Evolutionary conservation across 116 monocot genomes (phyloP).

Genomic region (Iris pallida): DNA sequence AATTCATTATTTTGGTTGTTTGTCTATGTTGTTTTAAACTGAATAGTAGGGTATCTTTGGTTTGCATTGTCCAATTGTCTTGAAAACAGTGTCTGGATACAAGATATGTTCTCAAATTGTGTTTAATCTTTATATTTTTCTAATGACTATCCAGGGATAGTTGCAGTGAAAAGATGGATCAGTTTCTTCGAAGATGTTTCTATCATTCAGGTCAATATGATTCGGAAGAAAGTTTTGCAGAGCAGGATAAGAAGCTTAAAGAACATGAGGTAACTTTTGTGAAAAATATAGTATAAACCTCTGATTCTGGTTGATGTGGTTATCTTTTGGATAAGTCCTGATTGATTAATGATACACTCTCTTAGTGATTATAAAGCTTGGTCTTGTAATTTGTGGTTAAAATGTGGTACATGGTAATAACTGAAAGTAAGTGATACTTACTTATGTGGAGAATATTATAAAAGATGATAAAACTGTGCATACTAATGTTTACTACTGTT

Average conservation of each 20-base stretch:
- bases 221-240: conserved; percentile 57
- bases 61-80: too few relatives aligned
- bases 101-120: neutral
- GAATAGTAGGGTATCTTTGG: too few relatives aligned
- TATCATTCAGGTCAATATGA: conserved; percentile 91
- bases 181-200: conserved; percentile 80
- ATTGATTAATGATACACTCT: neutral
- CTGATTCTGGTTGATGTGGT: neutral
- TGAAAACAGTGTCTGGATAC: too few relatives aligned
- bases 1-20: too few relatives aligned
- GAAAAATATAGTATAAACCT: neutral
- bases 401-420: neutral
- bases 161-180: conserved; percentile 77
- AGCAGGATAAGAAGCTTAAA: conserved; percentile 68
- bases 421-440: neutral
- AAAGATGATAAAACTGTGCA: neutral
- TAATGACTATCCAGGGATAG: conserved; percentile 53
- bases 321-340: neutral
- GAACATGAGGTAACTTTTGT: conserved; percentile 62
- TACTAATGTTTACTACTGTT: too few relatives aligned
- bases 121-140: neutral
- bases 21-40: too few relatives aligned
- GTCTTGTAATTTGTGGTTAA: neutral
- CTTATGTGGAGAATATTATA: neutral
- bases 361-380: neutral